Percentiles rank a stretch among this genome's conserved stretches.
Conservation (phyloP, 2,329 filamentous ascomycete species). For the Calonectria leucothoes region DNA sequence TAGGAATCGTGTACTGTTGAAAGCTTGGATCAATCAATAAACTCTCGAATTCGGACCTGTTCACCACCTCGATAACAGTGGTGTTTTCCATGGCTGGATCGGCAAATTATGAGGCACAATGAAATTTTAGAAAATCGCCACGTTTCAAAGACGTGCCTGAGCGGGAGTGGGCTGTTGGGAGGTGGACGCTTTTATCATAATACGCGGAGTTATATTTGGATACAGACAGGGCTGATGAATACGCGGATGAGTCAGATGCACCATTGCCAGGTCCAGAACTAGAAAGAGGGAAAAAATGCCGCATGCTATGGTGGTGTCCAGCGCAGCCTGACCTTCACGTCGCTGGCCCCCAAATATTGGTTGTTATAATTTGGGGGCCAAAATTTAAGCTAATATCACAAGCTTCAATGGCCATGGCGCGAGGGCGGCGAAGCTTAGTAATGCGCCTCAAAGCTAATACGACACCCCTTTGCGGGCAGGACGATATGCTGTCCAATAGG, state of each 20-base stretch:
- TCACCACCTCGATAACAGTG: neutral
- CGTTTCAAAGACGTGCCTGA: no score
- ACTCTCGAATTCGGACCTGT: neutral
- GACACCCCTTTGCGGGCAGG: neutral
- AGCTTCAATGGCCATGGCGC: neutral
- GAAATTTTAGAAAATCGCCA: no score
- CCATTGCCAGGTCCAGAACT: no score
- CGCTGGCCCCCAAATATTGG: no score
- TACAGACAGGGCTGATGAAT: neutral
- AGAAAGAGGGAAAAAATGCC: neutral
- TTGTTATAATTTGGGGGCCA: neutral
- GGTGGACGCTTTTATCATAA: neutral
- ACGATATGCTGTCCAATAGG: neutral
- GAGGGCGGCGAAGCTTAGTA: neutral
- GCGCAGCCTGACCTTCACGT: neutral
- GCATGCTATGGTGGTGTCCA: neutral
- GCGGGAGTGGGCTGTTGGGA: no score
- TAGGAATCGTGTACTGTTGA: neutral
- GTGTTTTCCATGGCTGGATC: neutral
- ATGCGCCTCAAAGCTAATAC: neutral
- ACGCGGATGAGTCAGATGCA: neutral
- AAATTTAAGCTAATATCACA: neutral
- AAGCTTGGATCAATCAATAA: neutral
- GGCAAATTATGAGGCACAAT: neutral
- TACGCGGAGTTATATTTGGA: neutral